phyloP scores from a whole-genome alignment of 176 grass and related monocot species.

The Carex kokanica region DNA sequence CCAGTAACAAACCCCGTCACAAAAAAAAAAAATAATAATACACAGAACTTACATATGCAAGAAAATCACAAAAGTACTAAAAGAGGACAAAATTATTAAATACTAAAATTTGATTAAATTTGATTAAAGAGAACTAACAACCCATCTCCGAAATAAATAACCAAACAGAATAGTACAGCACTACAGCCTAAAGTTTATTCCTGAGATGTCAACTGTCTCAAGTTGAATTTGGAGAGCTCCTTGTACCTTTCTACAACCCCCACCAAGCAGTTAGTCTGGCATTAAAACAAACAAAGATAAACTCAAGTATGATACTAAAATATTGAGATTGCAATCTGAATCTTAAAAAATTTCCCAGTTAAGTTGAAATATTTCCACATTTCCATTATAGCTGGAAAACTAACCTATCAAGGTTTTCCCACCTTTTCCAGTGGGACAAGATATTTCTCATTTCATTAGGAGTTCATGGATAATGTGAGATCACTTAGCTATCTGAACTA shows the following conservation, averaged over 20 bases:
- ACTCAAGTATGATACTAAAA: not conserved
- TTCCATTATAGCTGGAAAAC: not conserved
- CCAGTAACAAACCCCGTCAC: not conserved
- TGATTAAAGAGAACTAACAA: not conserved
- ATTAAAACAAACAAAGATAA: slow-evolving; percentile 22
- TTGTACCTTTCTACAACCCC: slow-evolving; percentile 85
- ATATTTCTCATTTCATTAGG: not conserved
- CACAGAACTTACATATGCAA: not conserved
- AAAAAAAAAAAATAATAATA: not conserved
- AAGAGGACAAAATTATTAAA: slow-evolving; percentile 1
- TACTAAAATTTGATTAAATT: not conserved
- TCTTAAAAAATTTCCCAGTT: not conserved
- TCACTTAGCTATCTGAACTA: slow-evolving; percentile 92
- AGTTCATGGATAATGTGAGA: not conserved
- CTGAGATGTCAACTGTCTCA: slow-evolving; percentile 78
- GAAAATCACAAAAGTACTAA: not conserved
- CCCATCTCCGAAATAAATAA: not conserved
- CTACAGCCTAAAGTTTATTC: slow-evolving; percentile 23
- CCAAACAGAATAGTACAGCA: not conserved
- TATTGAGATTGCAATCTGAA: not conserved
- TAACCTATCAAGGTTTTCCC: not conserved
- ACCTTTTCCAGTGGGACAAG: not conserved
- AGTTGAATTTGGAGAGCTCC: slow-evolving; percentile 83
- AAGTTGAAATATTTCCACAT: not conserved
- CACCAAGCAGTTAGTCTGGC: slow-evolving; percentile 82